Percentiles rank a stretch among this genome's conserved stretches.
Evolutionary conservation across 2,329 filamentous ascomycete species (phyloP).

Genomic region (Penicillium vulpinum): DNA sequence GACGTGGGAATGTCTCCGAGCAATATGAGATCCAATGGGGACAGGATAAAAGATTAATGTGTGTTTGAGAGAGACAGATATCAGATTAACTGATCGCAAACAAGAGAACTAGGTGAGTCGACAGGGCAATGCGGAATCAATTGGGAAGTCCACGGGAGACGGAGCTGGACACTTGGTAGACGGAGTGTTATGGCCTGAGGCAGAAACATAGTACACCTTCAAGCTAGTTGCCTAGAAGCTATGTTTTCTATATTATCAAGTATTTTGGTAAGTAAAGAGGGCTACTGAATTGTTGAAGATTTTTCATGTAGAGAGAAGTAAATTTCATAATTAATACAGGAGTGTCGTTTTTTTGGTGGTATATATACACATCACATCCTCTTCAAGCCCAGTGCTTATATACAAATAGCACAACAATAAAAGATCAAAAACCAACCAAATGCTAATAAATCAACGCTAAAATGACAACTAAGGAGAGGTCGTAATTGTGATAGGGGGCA

Average conservation of each 20-base stretch:
- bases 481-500: slow-evolving; percentile 44
- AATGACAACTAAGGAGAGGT: slow-evolving; percentile 27
- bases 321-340: background rate
- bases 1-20: slow-evolving; percentile 3
- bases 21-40: background rate
- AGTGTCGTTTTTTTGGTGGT: background rate
- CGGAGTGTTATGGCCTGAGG: slow-evolving; percentile 2
- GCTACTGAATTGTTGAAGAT: background rate
- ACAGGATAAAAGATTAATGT: background rate
- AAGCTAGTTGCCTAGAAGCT: background rate
- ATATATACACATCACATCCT: slow-evolving; percentile 1
- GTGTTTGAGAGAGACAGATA: background rate
- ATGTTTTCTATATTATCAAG: background rate
- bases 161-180: slow-evolving; percentile 5
- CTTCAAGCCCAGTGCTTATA: background rate
- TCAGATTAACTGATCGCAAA: slow-evolving; percentile 25
- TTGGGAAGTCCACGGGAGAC: slow-evolving; percentile 3
- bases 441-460: slow-evolving; percentile 6
- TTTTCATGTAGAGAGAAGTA: background rate
- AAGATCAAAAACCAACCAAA: background rate
- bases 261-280: background rate
- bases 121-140: slow-evolving; percentile 2
- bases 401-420: background rate
- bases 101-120: background rate
- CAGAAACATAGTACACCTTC: background rate